Conservation (phyloP, 2,329 filamentous ascomycete genomes). For the Coniochaeta sp. region DNA sequence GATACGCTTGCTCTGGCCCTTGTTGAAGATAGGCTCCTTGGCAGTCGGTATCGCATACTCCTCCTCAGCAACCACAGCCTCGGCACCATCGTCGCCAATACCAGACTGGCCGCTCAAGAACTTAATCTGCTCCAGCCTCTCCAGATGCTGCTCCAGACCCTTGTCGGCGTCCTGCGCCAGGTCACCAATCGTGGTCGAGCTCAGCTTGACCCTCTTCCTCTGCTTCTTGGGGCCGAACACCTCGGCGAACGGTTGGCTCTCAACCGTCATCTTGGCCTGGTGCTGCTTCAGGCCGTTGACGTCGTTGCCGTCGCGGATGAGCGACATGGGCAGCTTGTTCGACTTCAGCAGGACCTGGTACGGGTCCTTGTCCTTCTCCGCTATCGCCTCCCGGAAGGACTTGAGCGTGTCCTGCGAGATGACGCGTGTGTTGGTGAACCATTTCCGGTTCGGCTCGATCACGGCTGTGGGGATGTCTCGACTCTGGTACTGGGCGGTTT, state of each 20-base stretch:
- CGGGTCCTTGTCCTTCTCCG: slow-evolving; percentile 81
- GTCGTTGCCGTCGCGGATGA: slow-evolving; percentile 74
- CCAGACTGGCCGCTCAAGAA: slow-evolving; percentile 66
- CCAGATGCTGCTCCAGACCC: slow-evolving; percentile 74
- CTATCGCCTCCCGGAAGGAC: slow-evolving; percentile 86
- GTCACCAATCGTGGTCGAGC: slow-evolving; percentile 73
- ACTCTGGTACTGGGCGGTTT: neutral
- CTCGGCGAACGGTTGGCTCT: slow-evolving; percentile 76
- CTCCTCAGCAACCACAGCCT: slow-evolving; percentile 26
- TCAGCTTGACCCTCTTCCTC: slow-evolving; percentile 85
- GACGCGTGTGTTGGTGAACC: slow-evolving; percentile 89
- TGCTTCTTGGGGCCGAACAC: slow-evolving; percentile 93
- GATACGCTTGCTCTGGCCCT: slow-evolving; percentile 91
- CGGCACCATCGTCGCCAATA: slow-evolving; percentile 40
- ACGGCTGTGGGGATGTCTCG: slow-evolving; percentile 72
- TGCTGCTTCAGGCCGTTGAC: slow-evolving; percentile 87
- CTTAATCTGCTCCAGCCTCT: slow-evolving; percentile 71
- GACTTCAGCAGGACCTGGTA: slow-evolving; percentile 93
- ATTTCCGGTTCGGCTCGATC: slow-evolving; percentile 93
- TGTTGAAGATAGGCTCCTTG: slow-evolving; percentile 83
- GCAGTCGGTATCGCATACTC: slow-evolving; percentile 51
- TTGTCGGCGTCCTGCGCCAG: slow-evolving; percentile 73
- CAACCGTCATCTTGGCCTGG: slow-evolving; percentile 82
- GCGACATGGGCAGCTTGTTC: slow-evolving; percentile 92
- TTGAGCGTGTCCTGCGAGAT: slow-evolving; percentile 85